Conservation (phyloP, 371 early-diverging fungal genomes). For the Entomophthora muscae region DNA sequence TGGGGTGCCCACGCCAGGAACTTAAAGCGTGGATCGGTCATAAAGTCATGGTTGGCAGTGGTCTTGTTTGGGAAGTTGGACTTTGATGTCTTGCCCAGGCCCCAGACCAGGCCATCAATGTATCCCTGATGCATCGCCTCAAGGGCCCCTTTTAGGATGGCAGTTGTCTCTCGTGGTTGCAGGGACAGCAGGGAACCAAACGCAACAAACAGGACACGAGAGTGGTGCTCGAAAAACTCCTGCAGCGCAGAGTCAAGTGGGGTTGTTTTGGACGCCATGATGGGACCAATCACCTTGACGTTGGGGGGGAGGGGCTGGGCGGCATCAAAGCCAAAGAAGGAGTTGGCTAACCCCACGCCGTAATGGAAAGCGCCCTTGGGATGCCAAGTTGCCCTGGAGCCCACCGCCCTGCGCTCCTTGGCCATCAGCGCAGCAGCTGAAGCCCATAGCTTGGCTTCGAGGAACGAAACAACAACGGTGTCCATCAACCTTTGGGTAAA, state of each 20-base stretch:
- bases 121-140: not conserved
- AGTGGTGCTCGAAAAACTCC: not conserved
- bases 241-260: not conserved
- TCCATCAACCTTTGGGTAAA: not conserved
- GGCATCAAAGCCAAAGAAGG: not conserved
- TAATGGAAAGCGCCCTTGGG: not conserved
- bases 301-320: not conserved
- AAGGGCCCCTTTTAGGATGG: not conserved
- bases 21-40: too few relatives aligned
- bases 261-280: too few relatives aligned
- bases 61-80: slow-evolving; percentile 1
- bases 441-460: not conserved
- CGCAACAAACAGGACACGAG: not conserved
- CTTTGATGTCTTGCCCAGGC: not conserved
- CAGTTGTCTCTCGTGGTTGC: not conserved
- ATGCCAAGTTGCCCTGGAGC: not conserved
- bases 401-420: not conserved
- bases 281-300: not conserved
- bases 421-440: not conserved
- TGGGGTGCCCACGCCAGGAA: slow-evolving; percentile 4
- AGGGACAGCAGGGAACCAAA: not conserved
- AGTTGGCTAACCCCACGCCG: too few relatives aligned
- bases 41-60: too few relatives aligned
- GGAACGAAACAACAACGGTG: not conserved
- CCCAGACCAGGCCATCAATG: slow-evolving; percentile 9